These are phyloP conservation scores for Rhodamnia argentea DNA, from an alignment of 345 rosid species.

Conservation along the genomic window DNA sequence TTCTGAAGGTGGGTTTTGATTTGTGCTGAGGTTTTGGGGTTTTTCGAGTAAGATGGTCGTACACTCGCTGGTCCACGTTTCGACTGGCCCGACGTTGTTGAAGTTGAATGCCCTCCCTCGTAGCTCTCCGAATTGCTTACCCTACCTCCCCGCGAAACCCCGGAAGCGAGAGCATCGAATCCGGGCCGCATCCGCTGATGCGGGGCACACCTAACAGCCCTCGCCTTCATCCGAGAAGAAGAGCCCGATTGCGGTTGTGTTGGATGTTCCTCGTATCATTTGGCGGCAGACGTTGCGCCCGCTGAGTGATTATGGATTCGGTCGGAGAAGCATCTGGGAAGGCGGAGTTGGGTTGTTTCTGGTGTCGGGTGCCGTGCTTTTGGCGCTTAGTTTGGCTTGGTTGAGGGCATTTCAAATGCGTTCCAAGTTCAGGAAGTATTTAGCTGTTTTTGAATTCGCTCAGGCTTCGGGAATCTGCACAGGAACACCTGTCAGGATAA, in stretches of 20 bases:
- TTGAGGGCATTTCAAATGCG: constrained; percentile 73
- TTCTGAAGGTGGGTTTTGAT: not conserved
- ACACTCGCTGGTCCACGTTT: not conserved
- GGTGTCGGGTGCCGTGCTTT: constrained; percentile 73
- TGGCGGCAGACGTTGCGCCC: constrained; percentile 87
- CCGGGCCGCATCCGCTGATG: constrained; percentile 46
- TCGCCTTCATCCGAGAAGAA: constrained; percentile 30
- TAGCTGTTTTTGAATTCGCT: constrained; percentile 69
- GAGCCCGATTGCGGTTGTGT: constrained; percentile 47
- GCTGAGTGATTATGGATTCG: constrained; percentile 86
- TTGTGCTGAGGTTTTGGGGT: not conserved
- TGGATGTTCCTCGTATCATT: constrained; percentile 55
- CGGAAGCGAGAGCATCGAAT: constrained; percentile 17
- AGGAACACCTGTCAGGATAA: constrained; percentile 90
- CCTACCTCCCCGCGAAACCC: constrained; percentile 43
- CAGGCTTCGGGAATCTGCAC: constrained; percentile 89
- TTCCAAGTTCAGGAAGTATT: constrained; percentile 73
- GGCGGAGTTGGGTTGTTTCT: constrained; percentile 97
- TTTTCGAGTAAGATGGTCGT: not conserved
- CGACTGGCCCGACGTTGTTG: not conserved
- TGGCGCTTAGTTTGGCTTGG: constrained; percentile 92
- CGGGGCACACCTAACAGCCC: constrained; percentile 33
- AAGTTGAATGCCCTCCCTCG: not conserved
- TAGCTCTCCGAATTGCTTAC: constrained; percentile 17
- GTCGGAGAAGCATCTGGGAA: constrained; percentile 91